Base-by-base conservation (phyloP, 2,329 filamentous ascomycete genomes). In the Fusarium sp. region DNA sequence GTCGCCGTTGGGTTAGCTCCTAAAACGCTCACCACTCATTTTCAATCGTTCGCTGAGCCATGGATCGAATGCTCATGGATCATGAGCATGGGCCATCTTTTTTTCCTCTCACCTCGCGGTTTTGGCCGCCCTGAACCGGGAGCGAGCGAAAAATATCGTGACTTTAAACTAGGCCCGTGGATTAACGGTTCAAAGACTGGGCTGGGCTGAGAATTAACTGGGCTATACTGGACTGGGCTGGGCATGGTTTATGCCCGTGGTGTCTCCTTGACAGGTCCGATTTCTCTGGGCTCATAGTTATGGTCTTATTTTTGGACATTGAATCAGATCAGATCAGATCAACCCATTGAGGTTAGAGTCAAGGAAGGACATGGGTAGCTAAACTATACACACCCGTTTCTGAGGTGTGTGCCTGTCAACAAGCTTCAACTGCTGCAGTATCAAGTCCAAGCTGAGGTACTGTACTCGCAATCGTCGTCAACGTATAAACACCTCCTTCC, bases 401-500 rank as follows among this genome's bases (percentile, higher is more conserved):
- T n/a, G 42, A 59, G 40, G 40, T 57, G 40, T 51, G 55, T 51
- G 38, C 51, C 56, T 38, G 31, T 28, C 18, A 31, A 24, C 34
- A 56, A 58, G 48, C 56, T 54, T 53, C 56, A 58, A 52, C 34
- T 34, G 40, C 38, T 46, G 22, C 40, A 18, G 39, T 24, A 18
- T 18, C 15, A 28, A 52, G 31, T 43, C 10, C 15, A 33, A 48
- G 56, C 34, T 57, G 53, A 28, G 7, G 59, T 31, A 31, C 28
- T 31, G 28, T 31, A 31, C 28, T 31, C 28, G 28, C 28, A 31
- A 31, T 31, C 28, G 28, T 66, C 49, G 54, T 66, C 50, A 63
- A 69, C 49, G 58, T 73, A 74, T 74, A 74, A 74, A 74, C 66
- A 67, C 71, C 44, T 60, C 55, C 38, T 66, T 53, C 53, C 63